Evolutionary conservation across 176 grass and related monocot genomes (phyloP).

Genomic region (Poa pratensis): DNA sequence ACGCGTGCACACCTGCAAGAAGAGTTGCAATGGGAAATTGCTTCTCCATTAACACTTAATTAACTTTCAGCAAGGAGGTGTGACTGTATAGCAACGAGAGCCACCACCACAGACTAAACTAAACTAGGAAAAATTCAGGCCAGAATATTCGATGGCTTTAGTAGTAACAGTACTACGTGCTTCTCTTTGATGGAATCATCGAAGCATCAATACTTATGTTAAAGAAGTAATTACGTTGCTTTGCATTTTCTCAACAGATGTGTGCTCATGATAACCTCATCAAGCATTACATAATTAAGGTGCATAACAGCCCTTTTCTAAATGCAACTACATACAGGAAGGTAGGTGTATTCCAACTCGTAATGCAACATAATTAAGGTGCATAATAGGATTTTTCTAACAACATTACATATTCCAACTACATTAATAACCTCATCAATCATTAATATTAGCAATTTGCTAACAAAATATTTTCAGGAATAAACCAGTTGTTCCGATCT

Average conservation of each 20-base stretch:
- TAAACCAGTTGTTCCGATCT: neutral
- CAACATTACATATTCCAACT: neutral
- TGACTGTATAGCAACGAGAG: neutral
- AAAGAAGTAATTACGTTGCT: slow-evolving; percentile 1
- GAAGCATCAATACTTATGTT: neutral
- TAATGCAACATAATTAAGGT: too few species aligned
- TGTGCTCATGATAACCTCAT: slow-evolving; percentile 33
- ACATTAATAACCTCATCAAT: too few species aligned
- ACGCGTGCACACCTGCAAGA: neutral
- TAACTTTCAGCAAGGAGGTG: neutral
- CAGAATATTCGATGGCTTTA: neutral
- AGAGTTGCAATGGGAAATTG: slow-evolving; percentile 6
- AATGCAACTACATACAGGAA: neutral
- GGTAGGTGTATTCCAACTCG: neutral
- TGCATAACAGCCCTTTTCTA: neutral
- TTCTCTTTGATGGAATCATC: neutral
- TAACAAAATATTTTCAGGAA: neutral
- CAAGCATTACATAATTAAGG: neutral
- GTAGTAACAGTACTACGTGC: neutral
- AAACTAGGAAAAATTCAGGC: neutral
- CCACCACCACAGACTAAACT: neutral
- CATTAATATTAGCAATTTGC: neutral
- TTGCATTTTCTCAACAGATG: slow-evolving; percentile 38
- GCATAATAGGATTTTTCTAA: too few species aligned
- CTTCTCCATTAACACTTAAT: neutral